Base-by-base conservation (phyloP, 371 early-diverging fungal genomes). In the Polyrhizophydium stewartii region DNA sequence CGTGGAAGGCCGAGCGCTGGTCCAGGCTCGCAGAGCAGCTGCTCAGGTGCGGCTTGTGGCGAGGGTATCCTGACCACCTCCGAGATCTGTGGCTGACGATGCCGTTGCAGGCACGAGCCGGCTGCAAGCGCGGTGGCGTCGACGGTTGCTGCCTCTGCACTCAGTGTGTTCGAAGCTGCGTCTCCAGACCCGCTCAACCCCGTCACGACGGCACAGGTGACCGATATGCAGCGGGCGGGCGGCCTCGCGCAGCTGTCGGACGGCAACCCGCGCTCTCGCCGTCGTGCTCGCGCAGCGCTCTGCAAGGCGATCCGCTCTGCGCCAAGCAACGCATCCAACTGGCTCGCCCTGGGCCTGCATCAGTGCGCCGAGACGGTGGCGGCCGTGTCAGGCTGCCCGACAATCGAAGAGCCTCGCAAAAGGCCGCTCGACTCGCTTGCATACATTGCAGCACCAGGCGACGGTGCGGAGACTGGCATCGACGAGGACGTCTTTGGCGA, bases 1-100 rank as follows among this genome's bases (percentile, higher is more conserved):
- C 77, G 6, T 62, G 63, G 60, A 62, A 62, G 35, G 66, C 73
- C 0, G 38, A 50, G 33, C 55, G 56, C 6, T 77, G 75, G 75
- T 28, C 59, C 12, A 24, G 32, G 21, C 61, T 77, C 17, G 51
- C 68, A 12, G 67, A 69, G 30, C 56, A 63, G 28, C 41, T 68
- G 19, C 56, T 62, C 41, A 47, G 61, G 73, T 70, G 45, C 27
- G 50, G 10, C 53, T 40, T 40, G 40, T 19, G 10, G 40, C 19
- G 40, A n/a, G n/a, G n/a, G n/a, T n/a, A n/a, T 19, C 17, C n/a
- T 21, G 10, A 52, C 32, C 19, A 47, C n/a, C n/a, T n/a, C n/a
- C n/a, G n/a, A n/a, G n/a, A n/a, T n/a, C n/a, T n/a, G n/a, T n/a
- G 24, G 25, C 17, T 52, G 31, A 31, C 22, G 40, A 33, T 25